Conservation (phyloP, 139 green algal species). For the Raphidocelis subcapitata region DNA sequence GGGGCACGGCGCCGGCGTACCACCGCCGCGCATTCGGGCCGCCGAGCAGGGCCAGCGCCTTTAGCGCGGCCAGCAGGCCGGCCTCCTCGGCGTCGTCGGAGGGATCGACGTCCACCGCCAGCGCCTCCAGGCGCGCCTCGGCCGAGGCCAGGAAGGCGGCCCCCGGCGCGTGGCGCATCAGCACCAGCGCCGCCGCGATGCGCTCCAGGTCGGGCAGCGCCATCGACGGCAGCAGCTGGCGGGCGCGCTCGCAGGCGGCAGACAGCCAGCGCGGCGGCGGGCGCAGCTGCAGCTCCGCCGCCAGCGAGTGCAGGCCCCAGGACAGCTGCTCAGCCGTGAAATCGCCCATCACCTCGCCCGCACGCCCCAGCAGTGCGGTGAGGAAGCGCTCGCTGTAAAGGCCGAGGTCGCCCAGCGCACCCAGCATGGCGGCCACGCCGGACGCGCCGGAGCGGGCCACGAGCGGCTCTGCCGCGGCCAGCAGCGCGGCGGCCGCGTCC, state of each 20-base stretch:
- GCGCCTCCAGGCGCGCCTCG: constrained; percentile 11
- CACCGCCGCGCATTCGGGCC: background rate
- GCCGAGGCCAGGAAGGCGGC: constrained; percentile 6
- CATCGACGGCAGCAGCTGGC: constrained; percentile 1
- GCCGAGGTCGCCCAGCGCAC: too few species aligned
- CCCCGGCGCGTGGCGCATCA: constrained; percentile 9
- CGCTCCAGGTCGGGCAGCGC: constrained; percentile 14
- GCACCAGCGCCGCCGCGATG: background rate
- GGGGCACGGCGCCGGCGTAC: constrained; percentile 11
- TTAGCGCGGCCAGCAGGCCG: constrained; percentile 12
- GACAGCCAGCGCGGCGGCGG: too few species aligned
- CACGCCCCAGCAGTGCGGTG: too few species aligned
- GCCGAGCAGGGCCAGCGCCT: constrained; percentile 23
- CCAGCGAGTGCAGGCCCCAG: too few species aligned
- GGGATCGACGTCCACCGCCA: constrained; percentile 1
- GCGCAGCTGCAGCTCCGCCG: too few species aligned
- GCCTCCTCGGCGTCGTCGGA: background rate
- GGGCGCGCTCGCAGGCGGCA: background rate
- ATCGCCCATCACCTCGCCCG: too few species aligned
- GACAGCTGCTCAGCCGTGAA: too few species aligned
- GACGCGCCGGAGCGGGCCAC: too few species aligned
- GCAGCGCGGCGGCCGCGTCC: too few species aligned
- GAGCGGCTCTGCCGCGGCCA: too few species aligned
- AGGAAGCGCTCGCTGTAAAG: too few species aligned
- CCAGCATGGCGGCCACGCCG: too few species aligned